These are phyloP conservation scores for Globisporangium uncinulatum DNA, from an alignment of 352 stramenopile species.

Conservation along the genomic window DNA sequence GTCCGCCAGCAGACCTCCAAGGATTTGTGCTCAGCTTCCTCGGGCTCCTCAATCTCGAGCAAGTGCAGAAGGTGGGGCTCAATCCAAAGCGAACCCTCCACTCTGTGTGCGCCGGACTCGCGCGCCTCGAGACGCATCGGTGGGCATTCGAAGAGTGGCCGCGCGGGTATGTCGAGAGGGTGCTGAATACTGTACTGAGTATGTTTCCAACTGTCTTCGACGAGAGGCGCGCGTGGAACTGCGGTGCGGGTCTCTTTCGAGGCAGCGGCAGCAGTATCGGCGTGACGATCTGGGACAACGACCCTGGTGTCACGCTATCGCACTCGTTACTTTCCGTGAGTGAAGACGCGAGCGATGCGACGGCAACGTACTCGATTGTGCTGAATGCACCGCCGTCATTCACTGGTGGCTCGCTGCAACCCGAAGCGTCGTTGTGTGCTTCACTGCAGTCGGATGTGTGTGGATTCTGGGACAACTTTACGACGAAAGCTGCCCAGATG, in stretches of 20 bases:
- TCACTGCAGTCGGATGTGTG: constrained; percentile 29
- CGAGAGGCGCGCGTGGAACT: constrained; percentile 64
- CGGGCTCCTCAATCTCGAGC: constrained; percentile 49
- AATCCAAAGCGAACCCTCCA: constrained; percentile 36
- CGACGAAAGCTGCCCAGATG: constrained; percentile 20
- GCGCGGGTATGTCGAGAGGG: constrained; percentile 29
- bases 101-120: constrained; percentile 41
- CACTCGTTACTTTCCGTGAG: constrained; percentile 23
- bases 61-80: constrained; percentile 31
- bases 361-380: constrained; percentile 46
- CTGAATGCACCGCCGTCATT: constrained; percentile 49
- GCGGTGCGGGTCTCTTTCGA: constrained; percentile 38
- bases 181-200: constrained; percentile 32
- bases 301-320: constrained; percentile 62
- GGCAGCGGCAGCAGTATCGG: constrained; percentile 29
- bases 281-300: constrained; percentile 78
- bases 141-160: constrained; percentile 62
- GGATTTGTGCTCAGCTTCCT: constrained; percentile 63
- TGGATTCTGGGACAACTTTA: constrained; percentile 41
- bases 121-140: constrained; percentile 50
- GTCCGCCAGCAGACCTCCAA: constrained; percentile 36
- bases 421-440: constrained; percentile 24
- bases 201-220: constrained; percentile 51
- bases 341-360: constrained; percentile 17
- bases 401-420: constrained; percentile 1